Evolutionary conservation across 441 rosid genomes (phyloP).

Genomic region (Viola pubescens): DNA sequence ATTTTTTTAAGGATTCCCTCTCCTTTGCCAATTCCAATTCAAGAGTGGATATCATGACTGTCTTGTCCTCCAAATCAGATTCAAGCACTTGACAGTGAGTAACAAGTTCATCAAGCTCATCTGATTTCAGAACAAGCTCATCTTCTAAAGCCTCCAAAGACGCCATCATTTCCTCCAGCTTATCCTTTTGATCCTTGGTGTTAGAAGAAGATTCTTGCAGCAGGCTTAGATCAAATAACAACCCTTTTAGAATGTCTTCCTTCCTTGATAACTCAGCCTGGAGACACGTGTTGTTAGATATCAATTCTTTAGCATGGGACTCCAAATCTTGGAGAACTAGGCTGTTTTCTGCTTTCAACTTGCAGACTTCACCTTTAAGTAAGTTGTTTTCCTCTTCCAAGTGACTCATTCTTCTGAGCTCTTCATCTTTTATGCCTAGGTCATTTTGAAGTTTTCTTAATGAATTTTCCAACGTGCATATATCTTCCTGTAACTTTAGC

Average conservation of each 20-base stretch:
- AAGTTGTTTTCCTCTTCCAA: slow-evolving; percentile 31
- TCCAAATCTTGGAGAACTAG: slow-evolving; percentile 45
- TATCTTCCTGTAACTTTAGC: slow-evolving; percentile 26
- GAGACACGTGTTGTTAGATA: slow-evolving; percentile 48
- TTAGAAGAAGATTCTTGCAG: slow-evolving; percentile 90
- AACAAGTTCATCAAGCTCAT: slow-evolving; percentile 53
- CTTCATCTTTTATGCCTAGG: slow-evolving; percentile 28
- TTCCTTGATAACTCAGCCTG: slow-evolving; percentile 70
- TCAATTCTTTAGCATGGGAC: slow-evolving; percentile 43
- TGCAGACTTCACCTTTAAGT: slow-evolving; percentile 31
- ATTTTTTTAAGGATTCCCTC: slow-evolving; percentile 26
- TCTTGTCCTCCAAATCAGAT: slow-evolving; percentile 65
- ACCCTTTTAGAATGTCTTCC: slow-evolving; percentile 73
- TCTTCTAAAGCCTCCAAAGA: slow-evolving; percentile 66
- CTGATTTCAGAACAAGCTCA: slow-evolving; percentile 52
- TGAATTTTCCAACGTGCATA: slow-evolving; percentile 28
- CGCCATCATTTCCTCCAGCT: slow-evolving; percentile 54
- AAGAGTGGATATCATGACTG: slow-evolving; percentile 39
- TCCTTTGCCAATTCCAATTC: slow-evolving; percentile 40
- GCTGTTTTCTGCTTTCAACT: slow-evolving; percentile 40
- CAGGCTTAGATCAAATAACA: slow-evolving; percentile 82
- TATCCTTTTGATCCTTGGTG: slow-evolving; percentile 70
- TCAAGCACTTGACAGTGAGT: slow-evolving; percentile 49
- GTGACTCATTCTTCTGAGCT: slow-evolving; percentile 23
- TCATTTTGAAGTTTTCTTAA: slow-evolving; percentile 25